Conservation (phyloP, 306 rosid genomes). For the Castanea mollissima region DNA sequence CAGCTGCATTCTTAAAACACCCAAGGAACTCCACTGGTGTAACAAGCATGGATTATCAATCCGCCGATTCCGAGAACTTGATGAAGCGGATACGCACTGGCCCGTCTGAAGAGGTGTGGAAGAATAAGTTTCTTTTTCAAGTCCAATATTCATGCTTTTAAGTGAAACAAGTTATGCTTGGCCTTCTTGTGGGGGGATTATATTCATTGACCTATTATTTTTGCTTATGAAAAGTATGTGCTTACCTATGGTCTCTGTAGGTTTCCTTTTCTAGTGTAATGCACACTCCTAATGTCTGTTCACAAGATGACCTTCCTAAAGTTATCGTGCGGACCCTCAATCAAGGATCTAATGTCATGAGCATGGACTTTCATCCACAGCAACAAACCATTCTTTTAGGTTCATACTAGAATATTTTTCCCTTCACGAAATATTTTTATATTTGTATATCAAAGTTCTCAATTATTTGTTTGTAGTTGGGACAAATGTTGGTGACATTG, state of each 20-base stretch:
- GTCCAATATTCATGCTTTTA: constrained; percentile 1
- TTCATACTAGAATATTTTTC: constrained; percentile 12
- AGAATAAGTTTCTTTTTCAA: neutral
- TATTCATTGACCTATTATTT: neutral
- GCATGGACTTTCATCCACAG: constrained; percentile 48
- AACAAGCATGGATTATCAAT: constrained; percentile 44
- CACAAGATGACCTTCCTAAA: constrained; percentile 51
- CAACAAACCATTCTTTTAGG: constrained; percentile 44
- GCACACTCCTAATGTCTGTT: constrained; percentile 34
- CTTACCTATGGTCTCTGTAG: constrained; percentile 20
- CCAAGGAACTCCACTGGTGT: constrained; percentile 43
- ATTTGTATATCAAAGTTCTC: neutral
- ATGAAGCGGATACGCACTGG: constrained; percentile 43
- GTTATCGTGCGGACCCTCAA: constrained; percentile 31
- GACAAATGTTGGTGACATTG: constrained; percentile 49
- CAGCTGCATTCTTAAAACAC: constrained; percentile 46
- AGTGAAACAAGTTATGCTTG: neutral
- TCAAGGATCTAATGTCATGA: constrained; percentile 47
- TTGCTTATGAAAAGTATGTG: neutral
- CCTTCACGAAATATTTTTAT: neutral
- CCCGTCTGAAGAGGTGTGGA: constrained; percentile 39
- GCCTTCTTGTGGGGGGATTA: neutral
- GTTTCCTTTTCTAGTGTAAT: constrained; percentile 46
- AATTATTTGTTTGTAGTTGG: constrained; percentile 31
- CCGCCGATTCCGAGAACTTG: constrained; percentile 44